Evolutionary conservation across 257 asterid species (phyloP), one percentile per base, ranked within the genome.

Genomic region (Solanum habrochaites): DNA sequence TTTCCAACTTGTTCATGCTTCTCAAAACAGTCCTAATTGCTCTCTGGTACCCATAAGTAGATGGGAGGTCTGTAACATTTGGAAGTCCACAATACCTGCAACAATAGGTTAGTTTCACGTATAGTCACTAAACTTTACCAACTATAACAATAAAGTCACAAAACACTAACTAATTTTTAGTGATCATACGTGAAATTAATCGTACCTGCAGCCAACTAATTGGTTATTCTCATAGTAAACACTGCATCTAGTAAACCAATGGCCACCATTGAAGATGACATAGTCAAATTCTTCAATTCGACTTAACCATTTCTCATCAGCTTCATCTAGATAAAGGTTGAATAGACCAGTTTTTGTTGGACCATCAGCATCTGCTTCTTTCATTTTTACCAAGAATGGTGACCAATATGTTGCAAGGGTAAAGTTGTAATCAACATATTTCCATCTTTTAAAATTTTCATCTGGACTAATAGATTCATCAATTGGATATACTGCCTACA

Each of bases 291-390:
- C 71, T 29, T 83, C 85, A 73, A 89, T 89, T 14, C 86, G 58
- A 39, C 23, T 56, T 32, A 52, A 32, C 90, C 90, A 89, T 23
- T 84, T 69, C 31, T 86, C 87, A 67, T 89, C 89, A 35, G 84
- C 85, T 83, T 89, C 86, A 29, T 89, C 89, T 58, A 89, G 90
- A 86, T 89, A 86, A 66, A 89, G 87, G 31, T 89, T 73, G 82
- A 83, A 89, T 6, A 83, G 67, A 21, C 86, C 83, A 39, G 87
- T 86, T 52, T 86, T 58, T 21, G 89, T 83, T 83, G 81, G 83
- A 40, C 74, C 89, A 83, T 86, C 84, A 18, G 87, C 70, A 75
- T 82, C 77, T 27, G 64, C 72, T 45, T 64, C 64, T 82, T 73
- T 66, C 52, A 67, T 70, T 67, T 20, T 86, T 82, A 89, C 82